A percentile compares a stretch with the other conserved stretches of the same genome.
Evolutionary conservation across 2,329 filamentous ascomycete genomes (phyloP).

Genomic region (Dothideomycetes sp.): DNA sequence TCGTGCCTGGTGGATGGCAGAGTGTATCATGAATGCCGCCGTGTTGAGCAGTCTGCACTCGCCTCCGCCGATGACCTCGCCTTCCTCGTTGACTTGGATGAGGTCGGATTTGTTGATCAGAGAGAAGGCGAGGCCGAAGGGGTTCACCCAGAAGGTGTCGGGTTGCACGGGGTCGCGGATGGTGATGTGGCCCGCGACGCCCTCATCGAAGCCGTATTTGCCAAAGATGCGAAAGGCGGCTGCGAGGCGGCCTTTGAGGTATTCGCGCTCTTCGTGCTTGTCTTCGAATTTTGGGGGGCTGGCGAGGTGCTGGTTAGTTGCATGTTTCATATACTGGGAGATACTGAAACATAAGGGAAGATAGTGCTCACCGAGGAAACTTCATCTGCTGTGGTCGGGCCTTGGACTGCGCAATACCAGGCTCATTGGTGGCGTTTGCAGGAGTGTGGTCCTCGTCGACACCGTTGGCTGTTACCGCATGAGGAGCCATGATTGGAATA

Average conservation of each 20-base stretch:
- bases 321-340: background rate
- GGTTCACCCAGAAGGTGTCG: conserved; percentile 30
- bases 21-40: conserved; percentile 37
- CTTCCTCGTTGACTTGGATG: conserved; percentile 32
- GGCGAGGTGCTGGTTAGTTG: no score
- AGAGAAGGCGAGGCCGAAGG: conserved; percentile 31
- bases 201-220: conserved; percentile 20
- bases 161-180: conserved; percentile 28
- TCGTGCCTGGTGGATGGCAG: conserved; percentile 27
- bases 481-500: background rate
- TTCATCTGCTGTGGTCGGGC: conserved; percentile 7
- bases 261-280: conserved; percentile 28
- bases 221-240: conserved; percentile 34
- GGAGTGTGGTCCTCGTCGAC: conserved; percentile 6
- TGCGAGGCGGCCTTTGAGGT: conserved; percentile 32
- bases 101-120: conserved; percentile 35
- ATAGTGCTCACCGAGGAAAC: conserved; percentile 7
- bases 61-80: conserved; percentile 31
- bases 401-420: conserved; percentile 8
- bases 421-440: conserved; percentile 8
- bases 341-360: background rate
- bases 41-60: conserved; percentile 29
- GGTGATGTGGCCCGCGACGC: conserved; percentile 29
- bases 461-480: background rate
- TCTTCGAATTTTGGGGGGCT: conserved; percentile 22